Base-by-base conservation (phyloP, 768 basidiomycete species). In the Leucosporidium yakuticum region DNA sequence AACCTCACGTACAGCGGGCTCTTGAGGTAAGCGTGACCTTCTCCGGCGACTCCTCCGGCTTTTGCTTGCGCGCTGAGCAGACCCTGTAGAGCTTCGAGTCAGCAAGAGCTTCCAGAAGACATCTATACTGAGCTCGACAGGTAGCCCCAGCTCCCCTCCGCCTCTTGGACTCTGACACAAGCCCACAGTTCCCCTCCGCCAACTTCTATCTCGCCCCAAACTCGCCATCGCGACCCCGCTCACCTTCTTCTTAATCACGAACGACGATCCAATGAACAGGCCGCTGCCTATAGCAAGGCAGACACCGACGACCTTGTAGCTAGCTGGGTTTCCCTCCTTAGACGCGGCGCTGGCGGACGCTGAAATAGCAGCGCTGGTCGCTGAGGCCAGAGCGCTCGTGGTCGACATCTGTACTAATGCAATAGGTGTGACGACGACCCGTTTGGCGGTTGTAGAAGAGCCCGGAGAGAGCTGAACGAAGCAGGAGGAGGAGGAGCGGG, bases 181-280 rank as follows among this genome's bases (percentile, higher is more conserved):
- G 9, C 23, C 15, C 39, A 17, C 23, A 2, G 2, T n/a, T 17
- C 15, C 39, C 39, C 36, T 19, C 9, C n/a, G 20, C 23, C 9
- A 23, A 19, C 34, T 25, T 27, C 54, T 55, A 61, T 39, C 81
- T 90, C 89, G n/a, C n/a, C n/a, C n/a, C n/a, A n/a, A n/a, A n/a
- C n/a, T n/a, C n/a, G n/a, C n/a, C n/a, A n/a, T n/a, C n/a, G n/a
- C n/a, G n/a, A 77, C 87, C 91, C 77, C 25, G 91, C 81, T 14
- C 90, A 63, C 95, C 77, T 91, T 96, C 84, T 99, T 99, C 86
- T 99, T 99, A 82, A 99, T 88, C 4, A 98, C 94, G 79, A 97
- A 98, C 19, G n/a, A 27, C 6, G 59, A 27, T 17, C 59, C 59
- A 14, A n/a, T 39, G 69, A 99, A 85, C 34, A 92, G 51, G 12